A percentile compares a stretch with the other conserved stretches of the same genome.
phyloP scores from a whole-genome alignment of 305 asterid genomes.

The Solanum aculeatissimum region DNA sequence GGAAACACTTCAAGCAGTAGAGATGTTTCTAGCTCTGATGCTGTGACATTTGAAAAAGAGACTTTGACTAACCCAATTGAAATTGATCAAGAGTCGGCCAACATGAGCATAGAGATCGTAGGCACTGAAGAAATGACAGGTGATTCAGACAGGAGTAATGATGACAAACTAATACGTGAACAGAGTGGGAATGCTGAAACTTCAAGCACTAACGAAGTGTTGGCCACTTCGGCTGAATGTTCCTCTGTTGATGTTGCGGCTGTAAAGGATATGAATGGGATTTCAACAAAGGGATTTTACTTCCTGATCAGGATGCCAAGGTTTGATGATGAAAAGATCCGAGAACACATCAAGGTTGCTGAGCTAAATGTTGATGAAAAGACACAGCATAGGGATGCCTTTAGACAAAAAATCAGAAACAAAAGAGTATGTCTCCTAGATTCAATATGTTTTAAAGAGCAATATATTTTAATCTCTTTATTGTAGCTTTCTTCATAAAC shows the following conservation, averaged over 20 bases:
- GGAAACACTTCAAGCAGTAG: slow-evolving; percentile 14
- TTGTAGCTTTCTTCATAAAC: background rate
- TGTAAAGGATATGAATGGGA: slow-evolving; percentile 22
- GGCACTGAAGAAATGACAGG: background rate
- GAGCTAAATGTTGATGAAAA: slow-evolving; percentile 66
- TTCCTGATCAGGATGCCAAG: slow-evolving; percentile 60
- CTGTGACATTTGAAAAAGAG: slow-evolving; percentile 16
- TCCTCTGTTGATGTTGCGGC: slow-evolving; percentile 19
- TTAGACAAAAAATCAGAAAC: slow-evolving; percentile 58
- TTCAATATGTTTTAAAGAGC: background rate
- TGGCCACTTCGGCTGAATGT: slow-evolving; percentile 5
- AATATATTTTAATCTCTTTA: background rate
- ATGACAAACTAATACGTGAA: slow-evolving; percentile 7
- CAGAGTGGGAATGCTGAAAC: background rate
- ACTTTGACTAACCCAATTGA: slow-evolving; percentile 13
- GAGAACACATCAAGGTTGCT: slow-evolving; percentile 58
- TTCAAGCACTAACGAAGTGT: background rate
- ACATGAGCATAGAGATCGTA: slow-evolving; percentile 5
- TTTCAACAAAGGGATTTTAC: slow-evolving; percentile 42
- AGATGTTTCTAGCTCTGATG: slow-evolving; percentile 12
- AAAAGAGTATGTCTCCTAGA: slow-evolving; percentile 34
- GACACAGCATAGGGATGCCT: slow-evolving; percentile 62
- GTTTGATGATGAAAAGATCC: slow-evolving; percentile 51
- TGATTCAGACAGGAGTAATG: slow-evolving; percentile 9
- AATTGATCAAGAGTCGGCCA: slow-evolving; percentile 14